phyloP scores from a whole-genome alignment of 257 asterid species.

The Perilla frutescens region DNA sequence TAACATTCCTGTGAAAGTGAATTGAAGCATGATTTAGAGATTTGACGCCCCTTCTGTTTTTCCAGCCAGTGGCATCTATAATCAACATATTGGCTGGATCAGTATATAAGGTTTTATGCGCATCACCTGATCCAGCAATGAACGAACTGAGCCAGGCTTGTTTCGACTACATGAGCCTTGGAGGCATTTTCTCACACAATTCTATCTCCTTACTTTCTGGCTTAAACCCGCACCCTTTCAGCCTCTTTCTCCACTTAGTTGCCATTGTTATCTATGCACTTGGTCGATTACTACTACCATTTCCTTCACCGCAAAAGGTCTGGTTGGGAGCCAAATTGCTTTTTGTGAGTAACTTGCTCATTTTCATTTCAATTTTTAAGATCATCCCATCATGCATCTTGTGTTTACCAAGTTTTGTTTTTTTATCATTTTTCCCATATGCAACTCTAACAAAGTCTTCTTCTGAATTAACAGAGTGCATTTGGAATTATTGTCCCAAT shows the following conservation, averaged over 20 bases:
- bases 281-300: conserved; percentile 68
- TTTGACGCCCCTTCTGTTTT: neutral
- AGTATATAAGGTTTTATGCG: conserved; percentile 68
- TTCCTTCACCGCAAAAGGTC: conserved; percentile 63
- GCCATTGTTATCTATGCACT: conserved; percentile 71
- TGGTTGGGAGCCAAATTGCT: conserved; percentile 66
- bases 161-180: conserved; percentile 73
- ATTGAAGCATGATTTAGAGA: neutral
- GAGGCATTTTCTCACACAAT: conserved; percentile 63
- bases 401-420: neutral
- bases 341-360: conserved; percentile 42
- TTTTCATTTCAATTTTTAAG: too few species aligned
- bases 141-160: conserved; percentile 74
- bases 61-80: conserved; percentile 86
- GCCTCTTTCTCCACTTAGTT: conserved; percentile 70
- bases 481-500: conserved; percentile 75
- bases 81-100: conserved; percentile 83
- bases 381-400: neutral
- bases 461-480: conserved; percentile 53
- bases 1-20: too few species aligned
- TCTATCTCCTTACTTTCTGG: conserved; percentile 74
- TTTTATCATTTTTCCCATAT: neutral
- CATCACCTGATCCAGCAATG: conserved; percentile 73
- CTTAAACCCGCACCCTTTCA: conserved; percentile 66
- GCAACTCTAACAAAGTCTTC: neutral